Percentiles rank a stretch among this genome's conserved stretches.
Conservation (phyloP, 2,329 filamentous ascomycete genomes). For the Myriosclerotinia curreyana region DNA sequence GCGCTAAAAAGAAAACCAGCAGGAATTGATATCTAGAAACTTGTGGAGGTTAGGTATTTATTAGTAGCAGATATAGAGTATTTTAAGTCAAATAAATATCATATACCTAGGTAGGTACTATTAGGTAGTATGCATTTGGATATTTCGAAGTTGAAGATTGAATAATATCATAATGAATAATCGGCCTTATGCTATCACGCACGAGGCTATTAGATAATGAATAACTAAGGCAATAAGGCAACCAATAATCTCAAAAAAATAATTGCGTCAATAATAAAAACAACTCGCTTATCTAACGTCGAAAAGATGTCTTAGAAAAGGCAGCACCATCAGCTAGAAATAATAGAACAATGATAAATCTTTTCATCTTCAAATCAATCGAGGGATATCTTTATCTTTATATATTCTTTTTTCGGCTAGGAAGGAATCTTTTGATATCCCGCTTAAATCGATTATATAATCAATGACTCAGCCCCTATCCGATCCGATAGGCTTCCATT, state of each 20-base stretch:
- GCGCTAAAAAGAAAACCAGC: conserved; percentile 24
- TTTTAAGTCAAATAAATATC: too few species aligned
- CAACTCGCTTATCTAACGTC: too few species aligned
- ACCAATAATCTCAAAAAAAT: conserved; percentile 5
- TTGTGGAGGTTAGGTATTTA: not conserved
- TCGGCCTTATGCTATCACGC: too few species aligned
- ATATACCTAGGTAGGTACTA: not conserved
- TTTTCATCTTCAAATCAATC: not conserved
- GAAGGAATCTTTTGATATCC: conserved; percentile 24
- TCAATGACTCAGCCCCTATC: conserved; percentile 33
- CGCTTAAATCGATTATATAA: conserved; percentile 34
- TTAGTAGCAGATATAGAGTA: not conserved
- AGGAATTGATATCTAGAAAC: not conserved
- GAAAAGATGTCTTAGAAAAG: conserved; percentile 6
- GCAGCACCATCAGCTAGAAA: conserved; percentile 2
- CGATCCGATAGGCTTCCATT: conserved; percentile 26
- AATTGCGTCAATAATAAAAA: too few species aligned
- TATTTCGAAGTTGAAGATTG: not conserved
- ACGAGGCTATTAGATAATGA: not conserved
- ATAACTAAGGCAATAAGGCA: not conserved
- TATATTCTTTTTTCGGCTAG: conserved; percentile 33
- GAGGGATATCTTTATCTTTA: conserved; percentile 25
- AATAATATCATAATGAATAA: too few species aligned
- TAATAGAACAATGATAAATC: not conserved
- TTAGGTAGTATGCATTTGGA: not conserved